These are phyloP conservation scores for Andrographis paniculata DNA, from an alignment of 305 asterid species.

Conservation along the genomic window DNA sequence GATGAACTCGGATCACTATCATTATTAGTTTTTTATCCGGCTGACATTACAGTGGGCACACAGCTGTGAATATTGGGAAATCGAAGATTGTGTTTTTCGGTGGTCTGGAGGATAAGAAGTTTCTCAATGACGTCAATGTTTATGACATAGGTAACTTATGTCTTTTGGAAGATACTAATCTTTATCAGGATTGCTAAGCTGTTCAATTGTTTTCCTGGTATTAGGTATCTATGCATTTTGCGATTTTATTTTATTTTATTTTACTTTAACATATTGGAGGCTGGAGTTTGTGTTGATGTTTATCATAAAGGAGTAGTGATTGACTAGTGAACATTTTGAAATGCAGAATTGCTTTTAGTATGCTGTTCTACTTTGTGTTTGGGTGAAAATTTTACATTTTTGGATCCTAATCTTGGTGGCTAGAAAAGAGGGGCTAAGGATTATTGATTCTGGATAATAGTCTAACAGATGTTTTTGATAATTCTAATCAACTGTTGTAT, in stretches of 20 bases:
- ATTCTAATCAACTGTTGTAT: too few species aligned
- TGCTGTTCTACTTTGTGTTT: too few species aligned
- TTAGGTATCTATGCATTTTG: background rate
- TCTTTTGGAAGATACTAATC: background rate
- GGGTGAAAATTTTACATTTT: too few species aligned
- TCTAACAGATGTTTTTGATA: too few species aligned
- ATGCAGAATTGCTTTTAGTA: too few species aligned
- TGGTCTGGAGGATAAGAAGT: slow-evolving; percentile 73
- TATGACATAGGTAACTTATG: slow-evolving; percentile 64
- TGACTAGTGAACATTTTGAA: slow-evolving; percentile 1
- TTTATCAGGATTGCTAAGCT: background rate
- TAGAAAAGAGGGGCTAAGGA: too few species aligned
- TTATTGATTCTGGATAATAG: too few species aligned
- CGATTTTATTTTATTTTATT: background rate
- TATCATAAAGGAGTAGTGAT: slow-evolving; percentile 1
- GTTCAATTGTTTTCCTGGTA: background rate
- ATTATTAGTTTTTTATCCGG: background rate
- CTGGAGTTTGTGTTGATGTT: background rate
- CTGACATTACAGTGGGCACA: slow-evolving; percentile 64
- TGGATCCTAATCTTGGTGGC: too few species aligned
- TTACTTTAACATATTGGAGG: too few species aligned
- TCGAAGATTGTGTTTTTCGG: slow-evolving; percentile 86
- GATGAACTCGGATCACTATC: background rate
- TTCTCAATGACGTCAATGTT: slow-evolving; percentile 65
- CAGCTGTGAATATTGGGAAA: slow-evolving; percentile 83